A percentile compares a stretch with the other conserved stretches of the same genome.
These are phyloP conservation scores for Lasiodiplodia citricola DNA, from an alignment of 2,329 filamentous ascomycete species.

Conservation along the genomic window DNA sequence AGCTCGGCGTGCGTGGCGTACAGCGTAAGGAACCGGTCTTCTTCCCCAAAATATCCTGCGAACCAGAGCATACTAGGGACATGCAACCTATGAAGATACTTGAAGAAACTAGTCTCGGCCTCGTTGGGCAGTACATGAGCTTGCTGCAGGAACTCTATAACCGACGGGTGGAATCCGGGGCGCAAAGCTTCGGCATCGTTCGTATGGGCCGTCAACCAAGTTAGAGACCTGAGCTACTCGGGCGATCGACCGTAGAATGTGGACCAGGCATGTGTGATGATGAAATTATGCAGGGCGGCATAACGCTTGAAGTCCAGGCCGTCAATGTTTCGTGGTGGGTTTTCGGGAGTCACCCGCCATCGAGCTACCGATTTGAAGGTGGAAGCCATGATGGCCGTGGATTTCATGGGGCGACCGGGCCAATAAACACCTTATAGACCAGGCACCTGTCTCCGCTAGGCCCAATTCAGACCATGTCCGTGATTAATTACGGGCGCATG, in stretches of 20 bases:
- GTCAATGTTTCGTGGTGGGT: not conserved
- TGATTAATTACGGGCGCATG: too few species aligned
- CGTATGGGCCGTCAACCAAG: not conserved
- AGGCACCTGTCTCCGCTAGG: too few species aligned
- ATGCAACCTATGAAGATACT: not conserved
- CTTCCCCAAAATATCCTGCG: not conserved
- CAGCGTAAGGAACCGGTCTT: not conserved
- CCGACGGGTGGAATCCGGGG: not conserved
- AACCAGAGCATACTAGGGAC: not conserved
- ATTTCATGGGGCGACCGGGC: not conserved
- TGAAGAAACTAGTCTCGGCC: not conserved
- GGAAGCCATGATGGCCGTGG: not conserved
- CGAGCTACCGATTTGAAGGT: not conserved
- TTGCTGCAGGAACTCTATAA: not conserved
- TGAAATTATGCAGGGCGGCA: not conserved
- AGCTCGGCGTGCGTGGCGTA: constrained; percentile 1
- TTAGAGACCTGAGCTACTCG: not conserved
- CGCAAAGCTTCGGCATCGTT: not conserved
- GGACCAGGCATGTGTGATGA: not conserved
- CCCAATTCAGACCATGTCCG: too few species aligned
- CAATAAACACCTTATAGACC: too few species aligned
- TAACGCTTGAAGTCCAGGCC: not conserved
- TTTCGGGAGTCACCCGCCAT: not conserved
- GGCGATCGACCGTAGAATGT: not conserved
- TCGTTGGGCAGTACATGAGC: not conserved